Percentiles rank a stretch among this genome's conserved stretches.
Conservation (phyloP, 371 early-diverging fungal genomes). For the Basidiobolus meristosporus region DNA sequence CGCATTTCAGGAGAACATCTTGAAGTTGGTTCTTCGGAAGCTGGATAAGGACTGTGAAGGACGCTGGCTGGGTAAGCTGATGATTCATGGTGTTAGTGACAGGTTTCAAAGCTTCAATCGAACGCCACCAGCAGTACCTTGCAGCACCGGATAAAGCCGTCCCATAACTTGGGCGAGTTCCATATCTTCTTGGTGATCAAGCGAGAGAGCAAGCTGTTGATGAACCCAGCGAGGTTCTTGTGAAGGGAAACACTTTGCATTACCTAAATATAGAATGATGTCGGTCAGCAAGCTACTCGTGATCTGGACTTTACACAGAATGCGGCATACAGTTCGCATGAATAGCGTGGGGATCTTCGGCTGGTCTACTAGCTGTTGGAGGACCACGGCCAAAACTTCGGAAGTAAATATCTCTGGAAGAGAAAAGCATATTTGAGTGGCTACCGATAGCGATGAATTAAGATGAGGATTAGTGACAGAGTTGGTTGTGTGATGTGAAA, state of each 20-base stretch:
- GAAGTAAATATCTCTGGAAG: constrained; percentile 38
- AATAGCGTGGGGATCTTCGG: constrained; percentile 41
- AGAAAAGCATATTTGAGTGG: constrained; percentile 46
- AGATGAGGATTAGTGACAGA: not conserved
- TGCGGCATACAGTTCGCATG: constrained; percentile 44
- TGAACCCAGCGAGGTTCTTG: constrained; percentile 30
- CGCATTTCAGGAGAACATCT: constrained; percentile 2
- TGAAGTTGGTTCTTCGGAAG: constrained; percentile 3
- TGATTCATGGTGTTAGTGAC: not conserved
- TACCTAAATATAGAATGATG: constrained; percentile 9
- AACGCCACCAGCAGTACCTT: constrained; percentile 1
- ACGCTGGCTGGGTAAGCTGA: constrained; percentile 4
- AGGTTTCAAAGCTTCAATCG: not conserved
- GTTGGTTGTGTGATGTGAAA: no score
- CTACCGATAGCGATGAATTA: constrained; percentile 14
- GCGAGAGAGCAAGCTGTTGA: constrained; percentile 30
- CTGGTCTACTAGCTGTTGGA: constrained; percentile 41
- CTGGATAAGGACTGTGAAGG: constrained; percentile 5
- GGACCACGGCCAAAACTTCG: constrained; percentile 36
- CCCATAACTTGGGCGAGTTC: constrained; percentile 48
- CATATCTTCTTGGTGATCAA: constrained; percentile 46
- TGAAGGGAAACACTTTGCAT: constrained; percentile 44
- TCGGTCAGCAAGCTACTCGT: not conserved
- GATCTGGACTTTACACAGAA: not conserved
- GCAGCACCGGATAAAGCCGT: constrained; percentile 51